These are phyloP conservation scores for Luvunga scandens DNA, from an alignment of 345 rosid species.

Conservation along the genomic window DNA sequence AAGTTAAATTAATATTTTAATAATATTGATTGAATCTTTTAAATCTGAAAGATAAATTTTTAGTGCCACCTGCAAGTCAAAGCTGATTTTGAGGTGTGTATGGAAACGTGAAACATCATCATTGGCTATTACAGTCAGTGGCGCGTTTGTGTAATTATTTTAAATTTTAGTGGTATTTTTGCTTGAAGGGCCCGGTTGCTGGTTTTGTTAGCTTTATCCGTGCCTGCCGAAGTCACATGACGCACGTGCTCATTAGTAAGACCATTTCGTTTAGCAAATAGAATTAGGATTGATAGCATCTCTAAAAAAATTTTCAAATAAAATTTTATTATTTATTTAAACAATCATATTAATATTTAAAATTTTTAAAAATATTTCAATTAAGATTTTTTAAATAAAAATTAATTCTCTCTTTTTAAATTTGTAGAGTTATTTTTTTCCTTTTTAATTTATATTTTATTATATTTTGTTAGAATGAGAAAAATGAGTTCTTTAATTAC, in stretches of 20 bases:
- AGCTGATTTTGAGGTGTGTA: neutral
- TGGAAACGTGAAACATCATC: neutral
- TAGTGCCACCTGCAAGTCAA: slow-evolving; percentile 14
- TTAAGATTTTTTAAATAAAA: no score
- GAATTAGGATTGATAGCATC: no score
- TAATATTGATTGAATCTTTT: neutral
- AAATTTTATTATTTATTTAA: no score
- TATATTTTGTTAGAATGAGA: no score
- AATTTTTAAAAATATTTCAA: no score
- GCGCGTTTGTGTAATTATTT: neutral
- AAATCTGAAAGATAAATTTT: neutral
- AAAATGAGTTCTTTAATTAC: no score
- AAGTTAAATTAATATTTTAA: neutral
- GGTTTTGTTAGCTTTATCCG: neutral
- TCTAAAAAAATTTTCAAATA: no score
- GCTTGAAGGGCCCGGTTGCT: neutral
- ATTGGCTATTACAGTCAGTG: neutral
- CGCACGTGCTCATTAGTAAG: neutral
- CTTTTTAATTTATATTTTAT: no score
- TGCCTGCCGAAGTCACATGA: neutral
- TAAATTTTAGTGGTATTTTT: neutral
- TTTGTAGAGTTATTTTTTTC: no score
- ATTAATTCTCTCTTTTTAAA: no score
- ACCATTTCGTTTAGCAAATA: no score
- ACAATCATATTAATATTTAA: no score